phyloP scores from a whole-genome alignment of 2,329 filamentous ascomycete species.

The Colletotrichum gigasporum region DNA sequence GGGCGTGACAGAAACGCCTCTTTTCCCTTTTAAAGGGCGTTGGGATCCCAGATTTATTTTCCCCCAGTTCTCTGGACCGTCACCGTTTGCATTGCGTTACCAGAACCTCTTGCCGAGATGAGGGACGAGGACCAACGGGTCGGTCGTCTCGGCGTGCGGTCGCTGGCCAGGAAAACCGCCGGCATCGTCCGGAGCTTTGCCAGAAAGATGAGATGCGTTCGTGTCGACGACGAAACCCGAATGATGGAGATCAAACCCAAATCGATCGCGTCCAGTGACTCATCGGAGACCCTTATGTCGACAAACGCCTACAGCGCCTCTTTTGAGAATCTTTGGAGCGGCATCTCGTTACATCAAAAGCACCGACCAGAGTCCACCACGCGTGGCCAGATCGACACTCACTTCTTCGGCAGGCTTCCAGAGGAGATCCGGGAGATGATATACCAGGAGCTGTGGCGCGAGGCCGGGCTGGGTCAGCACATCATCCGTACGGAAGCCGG shows the following conservation, averaged over 20 bases:
- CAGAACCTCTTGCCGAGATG: constrained; percentile 11
- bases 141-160: not conserved
- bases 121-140: not conserved
- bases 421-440: constrained; percentile 21
- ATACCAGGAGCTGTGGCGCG: constrained; percentile 22
- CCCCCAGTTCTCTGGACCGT: not conserved
- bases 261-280: not conserved
- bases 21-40: not conserved
- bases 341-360: not conserved
- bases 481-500: constrained; percentile 13
- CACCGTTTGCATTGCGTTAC: not conserved
- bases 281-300: not conserved
- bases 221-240: not conserved
- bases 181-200: not conserved
- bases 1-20: not conserved
- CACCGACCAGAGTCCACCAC: not conserved
- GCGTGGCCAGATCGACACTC: not conserved
- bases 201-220: not conserved
- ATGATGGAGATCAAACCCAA: not conserved
- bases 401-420: constrained; percentile 5
- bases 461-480: constrained; percentile 8
- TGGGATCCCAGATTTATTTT: not conserved
- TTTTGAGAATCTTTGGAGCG: not conserved
- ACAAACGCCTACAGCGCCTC: not conserved
- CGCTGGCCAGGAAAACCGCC: not conserved